Conservation (phyloP, 148 eudicot species). For the Cornus florida region DNA sequence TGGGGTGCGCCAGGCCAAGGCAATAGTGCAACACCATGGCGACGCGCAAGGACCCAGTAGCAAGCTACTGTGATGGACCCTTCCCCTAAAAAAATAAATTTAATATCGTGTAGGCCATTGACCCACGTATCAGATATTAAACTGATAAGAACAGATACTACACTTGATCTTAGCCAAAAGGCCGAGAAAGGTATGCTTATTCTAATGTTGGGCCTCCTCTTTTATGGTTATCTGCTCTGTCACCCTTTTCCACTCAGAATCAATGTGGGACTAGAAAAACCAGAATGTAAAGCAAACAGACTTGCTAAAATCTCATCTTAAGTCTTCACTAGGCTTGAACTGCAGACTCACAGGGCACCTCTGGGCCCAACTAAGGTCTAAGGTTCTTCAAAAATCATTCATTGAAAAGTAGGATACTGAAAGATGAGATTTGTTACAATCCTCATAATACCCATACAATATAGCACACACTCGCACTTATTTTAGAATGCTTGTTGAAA, state of each 20-base stretch:
- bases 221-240: background rate
- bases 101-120: conserved; percentile 49
- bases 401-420: too few relatives aligned
- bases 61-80: background rate
- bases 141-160: conserved; percentile 58
- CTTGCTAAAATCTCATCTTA: too few relatives aligned
- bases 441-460: too few relatives aligned
- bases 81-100: conserved; percentile 22
- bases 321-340: too few relatives aligned
- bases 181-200: conserved; percentile 55
- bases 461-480: too few relatives aligned
- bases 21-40: background rate
- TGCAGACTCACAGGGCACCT: too few relatives aligned
- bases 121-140: conserved; percentile 49
- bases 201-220: conserved; percentile 14
- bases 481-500: too few relatives aligned
- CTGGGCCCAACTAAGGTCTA: too few relatives aligned
- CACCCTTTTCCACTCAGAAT: background rate
- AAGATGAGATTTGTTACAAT: too few relatives aligned
- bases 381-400: too few relatives aligned
- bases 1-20: background rate
- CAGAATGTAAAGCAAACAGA: too few relatives aligned
- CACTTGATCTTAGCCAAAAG: conserved; percentile 60
- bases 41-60: background rate
- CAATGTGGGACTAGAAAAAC: background rate